A percentile compares a stretch with the other conserved stretches of the same genome.
Conservation (phyloP, 768 basidiomycete species). For the Inosperma sp. region DNA sequence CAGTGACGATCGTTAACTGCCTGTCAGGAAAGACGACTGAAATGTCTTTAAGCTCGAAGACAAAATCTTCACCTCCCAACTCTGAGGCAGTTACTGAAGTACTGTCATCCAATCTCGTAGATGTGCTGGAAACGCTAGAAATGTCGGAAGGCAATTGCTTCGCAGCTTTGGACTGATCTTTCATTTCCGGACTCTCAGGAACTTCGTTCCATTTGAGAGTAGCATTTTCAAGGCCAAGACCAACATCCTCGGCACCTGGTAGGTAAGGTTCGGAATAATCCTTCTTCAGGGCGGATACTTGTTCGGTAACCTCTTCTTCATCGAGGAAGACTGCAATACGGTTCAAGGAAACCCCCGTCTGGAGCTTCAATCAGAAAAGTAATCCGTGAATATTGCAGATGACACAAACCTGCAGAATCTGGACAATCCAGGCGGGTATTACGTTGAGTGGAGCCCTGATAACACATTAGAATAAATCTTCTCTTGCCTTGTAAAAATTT, state of each 20-base stretch:
- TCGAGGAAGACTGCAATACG: constrained; percentile 64
- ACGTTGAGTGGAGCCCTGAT: constrained; percentile 65
- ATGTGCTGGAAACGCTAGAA: constrained; percentile 18
- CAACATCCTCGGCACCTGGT: constrained; percentile 32
- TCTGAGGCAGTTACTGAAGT: constrained; percentile 19
- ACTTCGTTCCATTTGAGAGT: constrained; percentile 62
- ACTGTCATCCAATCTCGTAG: constrained; percentile 21
- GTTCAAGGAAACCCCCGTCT: constrained; percentile 61
- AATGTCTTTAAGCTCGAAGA: constrained; percentile 67
- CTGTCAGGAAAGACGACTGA: constrained; percentile 68
- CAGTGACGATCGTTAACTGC: constrained; percentile 64
- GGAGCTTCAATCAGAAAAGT: neutral
- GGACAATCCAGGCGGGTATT: constrained; percentile 76
- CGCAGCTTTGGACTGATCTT: constrained; percentile 19
- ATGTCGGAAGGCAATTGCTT: constrained; percentile 13
- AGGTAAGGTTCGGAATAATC: constrained; percentile 24
- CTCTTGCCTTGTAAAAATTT: neutral
- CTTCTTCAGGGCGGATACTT: constrained; percentile 62
- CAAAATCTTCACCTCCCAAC: constrained; percentile 36
- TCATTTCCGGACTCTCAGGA: constrained; percentile 24
- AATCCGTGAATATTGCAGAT: too few relatives aligned
- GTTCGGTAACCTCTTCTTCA: constrained; percentile 65
- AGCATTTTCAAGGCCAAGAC: constrained; percentile 55
- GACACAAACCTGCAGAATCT: constrained; percentile 70
- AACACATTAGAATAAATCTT: neutral